These are phyloP conservation scores for Toxoplasma gondii DNA, from an alignment of 169 alveolate species.

Conservation along the genomic window DNA sequence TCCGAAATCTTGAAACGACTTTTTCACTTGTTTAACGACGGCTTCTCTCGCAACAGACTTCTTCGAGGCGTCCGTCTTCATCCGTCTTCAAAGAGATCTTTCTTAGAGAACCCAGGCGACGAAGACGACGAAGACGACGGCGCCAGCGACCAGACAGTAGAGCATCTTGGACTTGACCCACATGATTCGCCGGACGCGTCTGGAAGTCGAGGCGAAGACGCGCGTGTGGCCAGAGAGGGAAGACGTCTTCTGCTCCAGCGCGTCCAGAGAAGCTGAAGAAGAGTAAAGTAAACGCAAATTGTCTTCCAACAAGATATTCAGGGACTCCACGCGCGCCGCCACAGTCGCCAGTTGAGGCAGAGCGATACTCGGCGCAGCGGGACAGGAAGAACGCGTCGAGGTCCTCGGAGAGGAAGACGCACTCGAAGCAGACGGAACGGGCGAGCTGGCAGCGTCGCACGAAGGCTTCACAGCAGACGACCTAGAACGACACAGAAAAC, in stretches of 20 bases:
- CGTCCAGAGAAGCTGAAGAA: background rate
- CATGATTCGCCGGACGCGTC: background rate
- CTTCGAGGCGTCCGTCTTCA: no score
- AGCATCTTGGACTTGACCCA: background rate
- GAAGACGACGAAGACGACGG: background rate
- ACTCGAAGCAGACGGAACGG: background rate
- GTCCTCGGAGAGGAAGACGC: no score
- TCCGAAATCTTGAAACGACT: no score
- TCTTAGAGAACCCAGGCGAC: background rate
- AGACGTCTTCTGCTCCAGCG: background rate
- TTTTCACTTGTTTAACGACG: no score
- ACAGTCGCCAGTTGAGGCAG: background rate
- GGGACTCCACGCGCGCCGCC: background rate
- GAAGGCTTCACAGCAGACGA: no score
- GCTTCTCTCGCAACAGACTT: no score
- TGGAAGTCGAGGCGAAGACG: background rate
- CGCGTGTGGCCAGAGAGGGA: background rate
- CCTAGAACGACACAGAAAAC: background rate
- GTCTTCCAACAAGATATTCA: background rate
- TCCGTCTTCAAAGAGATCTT: no score
- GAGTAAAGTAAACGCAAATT: background rate
- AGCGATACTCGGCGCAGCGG: background rate
- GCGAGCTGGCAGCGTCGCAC: background rate
- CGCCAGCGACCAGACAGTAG: background rate
- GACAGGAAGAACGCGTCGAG: background rate